Conservation (phyloP, 331 rosid genomes). For the Quercus lobata region DNA sequence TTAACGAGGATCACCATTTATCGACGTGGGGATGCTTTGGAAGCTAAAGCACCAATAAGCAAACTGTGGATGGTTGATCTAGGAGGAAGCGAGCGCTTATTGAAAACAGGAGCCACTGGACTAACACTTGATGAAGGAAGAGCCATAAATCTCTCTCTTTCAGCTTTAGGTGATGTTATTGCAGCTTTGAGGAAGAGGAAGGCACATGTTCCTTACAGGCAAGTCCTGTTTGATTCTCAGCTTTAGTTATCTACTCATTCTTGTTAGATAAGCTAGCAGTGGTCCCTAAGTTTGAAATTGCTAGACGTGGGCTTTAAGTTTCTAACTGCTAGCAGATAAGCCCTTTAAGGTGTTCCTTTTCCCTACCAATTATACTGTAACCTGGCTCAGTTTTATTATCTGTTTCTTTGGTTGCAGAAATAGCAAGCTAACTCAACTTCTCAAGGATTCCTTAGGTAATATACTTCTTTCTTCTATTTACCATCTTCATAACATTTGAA, state of each 20-base stretch:
- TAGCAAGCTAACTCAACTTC: conserved; percentile 95
- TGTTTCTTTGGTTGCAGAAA: conserved; percentile 66
- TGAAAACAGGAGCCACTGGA: conserved; percentile 93
- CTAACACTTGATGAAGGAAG: conserved; percentile 90
- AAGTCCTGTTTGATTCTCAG: conserved; percentile 28
- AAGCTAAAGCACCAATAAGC: conserved; percentile 56
- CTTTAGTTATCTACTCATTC: conserved; percentile 14
- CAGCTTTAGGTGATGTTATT: conserved; percentile 92
- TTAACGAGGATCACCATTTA: conserved; percentile 83
- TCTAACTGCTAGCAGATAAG: not conserved
- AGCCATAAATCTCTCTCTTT: conserved; percentile 95
- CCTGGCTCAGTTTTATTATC: conserved; percentile 12
- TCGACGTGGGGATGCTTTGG: conserved; percentile 54
- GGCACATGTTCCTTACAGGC: conserved; percentile 93
- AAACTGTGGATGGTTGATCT: conserved; percentile 98
- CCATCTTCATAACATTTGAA: not conserved
- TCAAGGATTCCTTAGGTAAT: conserved; percentile 89
- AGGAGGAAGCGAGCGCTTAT: conserved; percentile 92
- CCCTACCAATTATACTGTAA: conserved; percentile 17
- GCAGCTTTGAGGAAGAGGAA: conserved; percentile 88
- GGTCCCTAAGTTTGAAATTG: conserved; percentile 11
- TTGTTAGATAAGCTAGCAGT: conserved; percentile 1
- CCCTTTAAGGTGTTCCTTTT: conserved; percentile 21
- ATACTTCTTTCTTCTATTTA: conserved; percentile 16
- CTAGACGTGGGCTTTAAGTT: conserved; percentile 5